These are phyloP conservation scores for Pyrenophora graminea DNA, from an alignment of 2,329 filamentous ascomycete species.

Conservation along the genomic window DNA sequence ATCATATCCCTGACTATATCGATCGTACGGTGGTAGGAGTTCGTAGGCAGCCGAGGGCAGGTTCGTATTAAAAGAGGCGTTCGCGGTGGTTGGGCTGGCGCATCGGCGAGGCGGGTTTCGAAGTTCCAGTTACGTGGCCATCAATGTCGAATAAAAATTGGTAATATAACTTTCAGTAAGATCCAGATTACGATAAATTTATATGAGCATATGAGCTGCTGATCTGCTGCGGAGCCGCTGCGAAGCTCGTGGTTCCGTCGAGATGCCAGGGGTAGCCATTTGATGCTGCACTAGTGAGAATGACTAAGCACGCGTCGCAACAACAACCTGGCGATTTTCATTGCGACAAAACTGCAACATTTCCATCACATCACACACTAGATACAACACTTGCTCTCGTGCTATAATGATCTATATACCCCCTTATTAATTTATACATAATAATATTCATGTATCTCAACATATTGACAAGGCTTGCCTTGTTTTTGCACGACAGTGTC, in stretches of 20 bases:
- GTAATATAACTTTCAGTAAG: not conserved
- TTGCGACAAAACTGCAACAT: not conserved
- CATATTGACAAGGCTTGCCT: no score
- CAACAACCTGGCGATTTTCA: not conserved
- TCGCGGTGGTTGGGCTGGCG: not conserved
- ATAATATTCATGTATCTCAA: no score
- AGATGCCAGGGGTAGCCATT: not conserved
- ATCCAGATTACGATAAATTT: not conserved
- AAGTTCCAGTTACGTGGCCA: no score
- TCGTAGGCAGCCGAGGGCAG: not conserved
- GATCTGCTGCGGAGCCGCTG: not conserved
- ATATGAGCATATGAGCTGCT: not conserved
- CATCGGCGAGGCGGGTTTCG: not conserved
- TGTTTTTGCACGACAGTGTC: no score
- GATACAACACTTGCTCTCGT: not conserved
- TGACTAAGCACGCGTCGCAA: conserved; percentile 1
- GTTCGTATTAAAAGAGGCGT: not conserved
- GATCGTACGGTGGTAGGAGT: not conserved
- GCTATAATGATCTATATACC: no score
- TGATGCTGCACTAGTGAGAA: not conserved
- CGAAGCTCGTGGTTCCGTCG: not conserved
- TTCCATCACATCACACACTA: not conserved
- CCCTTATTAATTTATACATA: no score
- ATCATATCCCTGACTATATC: not conserved
- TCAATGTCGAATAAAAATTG: no score